These are phyloP conservation scores for Candida khao-thaluensis DNA, from an alignment of 805 yeast genomes.

Conservation along the genomic window DNA sequence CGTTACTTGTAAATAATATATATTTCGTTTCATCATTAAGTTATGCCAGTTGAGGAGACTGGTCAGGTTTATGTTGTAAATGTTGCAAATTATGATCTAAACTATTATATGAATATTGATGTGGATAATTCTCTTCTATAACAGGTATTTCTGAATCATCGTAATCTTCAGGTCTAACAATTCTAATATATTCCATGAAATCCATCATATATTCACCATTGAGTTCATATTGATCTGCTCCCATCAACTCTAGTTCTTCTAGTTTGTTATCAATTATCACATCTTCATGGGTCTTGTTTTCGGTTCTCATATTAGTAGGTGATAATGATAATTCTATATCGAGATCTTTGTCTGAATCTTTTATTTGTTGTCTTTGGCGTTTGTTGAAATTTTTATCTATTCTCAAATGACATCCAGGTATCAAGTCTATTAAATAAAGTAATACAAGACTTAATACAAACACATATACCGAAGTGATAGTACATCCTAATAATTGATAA, in stretches of 20 bases:
- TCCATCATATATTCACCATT: constrained; percentile 42
- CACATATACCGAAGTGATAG: constrained; percentile 34
- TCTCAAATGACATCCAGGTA: constrained; percentile 43
- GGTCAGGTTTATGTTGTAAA: not conserved
- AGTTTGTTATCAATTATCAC: constrained; percentile 15
- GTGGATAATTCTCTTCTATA: not conserved
- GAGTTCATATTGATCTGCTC: constrained; percentile 40
- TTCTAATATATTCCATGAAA: constrained; percentile 40
- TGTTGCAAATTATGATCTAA: not conserved
- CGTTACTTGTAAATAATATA: constrained; percentile 2
- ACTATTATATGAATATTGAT: not conserved
- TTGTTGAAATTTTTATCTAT: constrained; percentile 40
- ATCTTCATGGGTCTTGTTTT: not conserved
- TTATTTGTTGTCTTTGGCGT: constrained; percentile 21
- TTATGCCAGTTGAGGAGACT: too few species aligned
- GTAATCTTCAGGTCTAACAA: constrained; percentile 36
- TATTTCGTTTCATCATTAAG: not conserved
- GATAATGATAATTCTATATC: constrained; percentile 17
- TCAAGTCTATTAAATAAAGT: constrained; percentile 34
- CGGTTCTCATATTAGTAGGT: constrained; percentile 12
- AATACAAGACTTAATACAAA: constrained; percentile 31
- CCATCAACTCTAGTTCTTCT: constrained; percentile 34
- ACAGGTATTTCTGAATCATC: constrained; percentile 1
- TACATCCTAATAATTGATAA: constrained; percentile 38
- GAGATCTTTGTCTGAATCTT: constrained; percentile 11